These are phyloP conservation scores for Cystobasidium tubakii DNA, from an alignment of 768 basidiomycete species.

Conservation along the genomic window DNA sequence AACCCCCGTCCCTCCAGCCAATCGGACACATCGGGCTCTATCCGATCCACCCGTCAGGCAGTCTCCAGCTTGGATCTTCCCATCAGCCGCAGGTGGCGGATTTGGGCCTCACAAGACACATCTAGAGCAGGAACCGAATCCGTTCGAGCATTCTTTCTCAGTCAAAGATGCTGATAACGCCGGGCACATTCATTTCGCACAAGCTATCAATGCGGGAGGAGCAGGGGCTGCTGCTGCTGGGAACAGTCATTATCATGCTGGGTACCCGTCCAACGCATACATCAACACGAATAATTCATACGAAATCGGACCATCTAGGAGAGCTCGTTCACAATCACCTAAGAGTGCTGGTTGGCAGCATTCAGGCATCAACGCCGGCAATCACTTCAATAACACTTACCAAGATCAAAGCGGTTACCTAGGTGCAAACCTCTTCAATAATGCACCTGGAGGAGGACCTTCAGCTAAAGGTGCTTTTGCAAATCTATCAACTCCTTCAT, in stretches of 20 bases:
- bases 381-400: conserved; percentile 31
- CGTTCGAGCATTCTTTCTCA: conserved; percentile 91
- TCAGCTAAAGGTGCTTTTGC: conserved; percentile 48
- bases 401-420: conserved; percentile 17
- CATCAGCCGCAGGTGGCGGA: background rate
- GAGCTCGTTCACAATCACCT: conserved; percentile 14
- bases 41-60: conserved; percentile 30
- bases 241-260: background rate
- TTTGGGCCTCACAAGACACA: conserved; percentile 6
- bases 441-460: conserved; percentile 53
- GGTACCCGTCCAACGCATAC: background rate
- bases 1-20: background rate
- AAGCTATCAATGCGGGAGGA: background rate
- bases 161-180: conserved; percentile 44
- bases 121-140: conserved; percentile 69
- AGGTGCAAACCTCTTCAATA: conserved; percentile 35
- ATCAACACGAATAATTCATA: background rate
- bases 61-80: conserved; percentile 16
- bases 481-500: conserved; percentile 54
- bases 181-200: background rate
- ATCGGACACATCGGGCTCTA: conserved; percentile 4
- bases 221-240: background rate
- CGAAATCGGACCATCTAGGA: background rate
- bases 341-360: conserved; percentile 43
- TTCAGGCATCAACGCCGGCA: background rate